Conservation (phyloP, 495 filamentous ascomycete genomes). For the Hyaloscypha hepaticicola region DNA sequence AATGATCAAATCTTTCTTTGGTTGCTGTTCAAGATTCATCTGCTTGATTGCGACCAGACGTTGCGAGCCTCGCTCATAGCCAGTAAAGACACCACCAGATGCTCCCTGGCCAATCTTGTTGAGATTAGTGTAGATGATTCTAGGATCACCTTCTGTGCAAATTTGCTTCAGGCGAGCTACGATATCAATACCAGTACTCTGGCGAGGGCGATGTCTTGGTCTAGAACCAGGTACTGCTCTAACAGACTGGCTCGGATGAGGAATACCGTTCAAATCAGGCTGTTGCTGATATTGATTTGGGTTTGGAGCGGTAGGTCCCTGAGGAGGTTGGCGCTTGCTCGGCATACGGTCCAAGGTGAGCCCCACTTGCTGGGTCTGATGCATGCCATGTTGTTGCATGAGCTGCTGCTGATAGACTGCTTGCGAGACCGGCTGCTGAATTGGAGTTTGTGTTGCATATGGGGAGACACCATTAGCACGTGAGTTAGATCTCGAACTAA, state of each 20-base stretch:
- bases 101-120: constrained; percentile 98
- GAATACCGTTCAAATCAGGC: constrained; percentile 57
- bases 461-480: constrained; percentile 49
- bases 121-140: constrained; percentile 79
- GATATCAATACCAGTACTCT: constrained; percentile 75
- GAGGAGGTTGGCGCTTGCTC: constrained; percentile 56
- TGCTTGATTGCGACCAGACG: constrained; percentile 97
- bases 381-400: constrained; percentile 74
- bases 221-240: constrained; percentile 52
- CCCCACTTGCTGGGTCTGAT: constrained; percentile 61
- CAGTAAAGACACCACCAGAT: constrained; percentile 93
- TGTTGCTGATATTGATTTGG: constrained; percentile 55
- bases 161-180: constrained; percentile 80
- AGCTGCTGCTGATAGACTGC: constrained; percentile 67
- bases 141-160: constrained; percentile 85
- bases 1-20: constrained; percentile 98
- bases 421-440: constrained; percentile 35
- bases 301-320: constrained; percentile 47
- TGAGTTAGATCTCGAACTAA: constrained; percentile 52
- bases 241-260: constrained; percentile 43
- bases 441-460: constrained; percentile 37
- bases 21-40: constrained; percentile 98
- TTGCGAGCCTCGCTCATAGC: constrained; percentile 79
- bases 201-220: constrained; percentile 72
- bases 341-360: constrained; percentile 47